A percentile compares a stretch with the other conserved stretches of the same genome.
Evolutionary conservation across 1,284 basidiomycete genomes (phyloP).

Genomic region (Papiliotrema terrestris): DNA sequence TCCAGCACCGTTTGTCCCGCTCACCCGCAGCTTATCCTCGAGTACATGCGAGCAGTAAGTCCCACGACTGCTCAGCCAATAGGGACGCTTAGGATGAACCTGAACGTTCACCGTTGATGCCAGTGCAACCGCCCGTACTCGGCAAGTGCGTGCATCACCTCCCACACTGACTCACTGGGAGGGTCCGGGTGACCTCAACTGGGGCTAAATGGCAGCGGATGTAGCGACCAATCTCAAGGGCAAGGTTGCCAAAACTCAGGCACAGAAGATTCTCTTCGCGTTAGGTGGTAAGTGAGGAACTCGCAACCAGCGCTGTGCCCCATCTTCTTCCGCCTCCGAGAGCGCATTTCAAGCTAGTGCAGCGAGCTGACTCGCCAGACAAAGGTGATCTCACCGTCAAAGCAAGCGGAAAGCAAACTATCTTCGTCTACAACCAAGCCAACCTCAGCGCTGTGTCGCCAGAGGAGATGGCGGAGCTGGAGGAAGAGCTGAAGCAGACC

Average conservation of each 20-base stretch:
- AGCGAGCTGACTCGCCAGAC: constrained; percentile 16
- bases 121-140: constrained; percentile 43
- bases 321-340: too few relatives aligned
- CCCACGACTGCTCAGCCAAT: neutral
- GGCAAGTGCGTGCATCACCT: constrained; percentile 29
- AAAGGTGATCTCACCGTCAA: constrained; percentile 42
- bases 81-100: neutral
- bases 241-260: constrained; percentile 71
- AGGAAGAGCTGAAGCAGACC: constrained; percentile 57
- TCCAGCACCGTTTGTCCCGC: neutral
- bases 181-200: neutral
- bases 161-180: neutral
- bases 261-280: constrained; percentile 72
- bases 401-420: constrained; percentile 67
- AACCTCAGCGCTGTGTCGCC: constrained; percentile 26
- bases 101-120: neutral
- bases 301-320: neutral
- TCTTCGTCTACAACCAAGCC: constrained; percentile 49
- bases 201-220: constrained; percentile 57
- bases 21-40: constrained; percentile 35
- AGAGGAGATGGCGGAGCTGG: constrained; percentile 26
- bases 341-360: too few relatives aligned
- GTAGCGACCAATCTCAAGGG: constrained; percentile 83
- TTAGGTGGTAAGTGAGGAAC: constrained; percentile 61
- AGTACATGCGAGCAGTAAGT: constrained; percentile 40